phyloP scores from a whole-genome alignment of 257 asterid genomes.

The Solanum habrochaites region DNA sequence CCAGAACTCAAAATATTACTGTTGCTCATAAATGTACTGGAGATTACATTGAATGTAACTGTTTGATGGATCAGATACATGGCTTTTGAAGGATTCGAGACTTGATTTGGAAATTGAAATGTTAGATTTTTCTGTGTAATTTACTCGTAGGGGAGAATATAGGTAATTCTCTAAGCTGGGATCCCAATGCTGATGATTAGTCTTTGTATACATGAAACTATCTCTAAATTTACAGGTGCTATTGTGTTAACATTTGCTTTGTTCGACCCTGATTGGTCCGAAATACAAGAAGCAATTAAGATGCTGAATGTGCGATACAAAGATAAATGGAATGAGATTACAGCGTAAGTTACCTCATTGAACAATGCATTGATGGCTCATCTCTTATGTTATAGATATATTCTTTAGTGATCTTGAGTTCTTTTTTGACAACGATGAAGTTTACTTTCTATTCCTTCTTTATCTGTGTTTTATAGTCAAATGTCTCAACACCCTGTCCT shows the following conservation, averaged over 20 bases:
- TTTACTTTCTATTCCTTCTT: not conserved
- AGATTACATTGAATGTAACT: not conserved
- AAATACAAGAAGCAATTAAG: constrained; percentile 42
- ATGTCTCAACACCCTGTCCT: not conserved
- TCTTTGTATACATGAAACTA: not conserved
- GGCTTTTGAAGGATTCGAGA: not conserved
- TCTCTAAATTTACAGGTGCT: constrained; percentile 26
- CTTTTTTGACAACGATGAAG: not conserved
- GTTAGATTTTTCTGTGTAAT: not conserved
- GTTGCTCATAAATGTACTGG: not conserved
- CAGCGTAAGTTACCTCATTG: constrained; percentile 23
- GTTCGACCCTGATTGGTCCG: constrained; percentile 40
- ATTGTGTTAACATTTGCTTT: constrained; percentile 40
- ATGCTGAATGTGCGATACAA: constrained; percentile 47
- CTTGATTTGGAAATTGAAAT: not conserved
- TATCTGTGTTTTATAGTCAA: not conserved
- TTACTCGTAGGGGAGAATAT: not conserved
- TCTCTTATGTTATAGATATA: not conserved
- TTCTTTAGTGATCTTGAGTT: not conserved
- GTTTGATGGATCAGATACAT: not conserved
- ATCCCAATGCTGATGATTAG: not conserved
- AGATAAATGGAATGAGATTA: constrained; percentile 36
- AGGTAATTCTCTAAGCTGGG: not conserved
- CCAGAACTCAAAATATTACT: not conserved
- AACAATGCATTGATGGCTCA: not conserved